Evolutionary conservation across 495 filamentous ascomycete species (phyloP).

Genomic region (Aspergillus diversus): DNA sequence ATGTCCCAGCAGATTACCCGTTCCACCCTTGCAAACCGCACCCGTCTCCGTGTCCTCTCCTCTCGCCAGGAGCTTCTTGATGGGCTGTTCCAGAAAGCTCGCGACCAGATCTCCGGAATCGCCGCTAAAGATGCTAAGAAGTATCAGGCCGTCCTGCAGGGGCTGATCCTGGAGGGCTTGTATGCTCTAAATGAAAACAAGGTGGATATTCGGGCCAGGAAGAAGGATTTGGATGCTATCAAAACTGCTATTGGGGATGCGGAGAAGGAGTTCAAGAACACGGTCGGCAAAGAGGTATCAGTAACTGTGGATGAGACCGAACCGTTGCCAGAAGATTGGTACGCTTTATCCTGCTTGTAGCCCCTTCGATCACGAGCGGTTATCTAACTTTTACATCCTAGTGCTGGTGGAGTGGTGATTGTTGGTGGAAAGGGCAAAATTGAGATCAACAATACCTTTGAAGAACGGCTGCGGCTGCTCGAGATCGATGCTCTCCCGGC

Average conservation of each 20-base stretch:
- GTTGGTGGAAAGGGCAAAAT: constrained; percentile 88
- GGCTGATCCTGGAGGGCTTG: constrained; percentile 83
- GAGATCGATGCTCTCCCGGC: constrained; percentile 82
- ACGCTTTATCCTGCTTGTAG: constrained; percentile 43
- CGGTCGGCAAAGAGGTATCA: constrained; percentile 62
- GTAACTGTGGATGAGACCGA: constrained; percentile 79
- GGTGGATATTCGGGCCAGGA: constrained; percentile 70
- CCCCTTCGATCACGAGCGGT: background rate
- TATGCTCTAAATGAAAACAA: constrained; percentile 84
- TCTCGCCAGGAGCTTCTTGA: constrained; percentile 90
- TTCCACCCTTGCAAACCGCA: constrained; percentile 93
- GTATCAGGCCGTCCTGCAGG: constrained; percentile 76
- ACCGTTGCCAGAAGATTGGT: constrained; percentile 82
- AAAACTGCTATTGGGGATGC: constrained; percentile 78
- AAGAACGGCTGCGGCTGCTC: constrained; percentile 84
- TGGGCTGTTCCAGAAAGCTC: constrained; percentile 81
- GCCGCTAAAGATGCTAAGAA: constrained; percentile 65
- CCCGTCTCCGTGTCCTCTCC: constrained; percentile 81
- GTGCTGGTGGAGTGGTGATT: constrained; percentile 81
- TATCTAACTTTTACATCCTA: constrained; percentile 36
- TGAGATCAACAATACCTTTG: constrained; percentile 97
- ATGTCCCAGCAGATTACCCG: constrained; percentile 98
- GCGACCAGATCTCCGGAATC: constrained; percentile 65
- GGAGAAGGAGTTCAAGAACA: constrained; percentile 77
- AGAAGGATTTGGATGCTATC: constrained; percentile 74